phyloP scores from a whole-genome alignment of 2,329 filamentous ascomycete species.

The Cercospora sesami region DNA sequence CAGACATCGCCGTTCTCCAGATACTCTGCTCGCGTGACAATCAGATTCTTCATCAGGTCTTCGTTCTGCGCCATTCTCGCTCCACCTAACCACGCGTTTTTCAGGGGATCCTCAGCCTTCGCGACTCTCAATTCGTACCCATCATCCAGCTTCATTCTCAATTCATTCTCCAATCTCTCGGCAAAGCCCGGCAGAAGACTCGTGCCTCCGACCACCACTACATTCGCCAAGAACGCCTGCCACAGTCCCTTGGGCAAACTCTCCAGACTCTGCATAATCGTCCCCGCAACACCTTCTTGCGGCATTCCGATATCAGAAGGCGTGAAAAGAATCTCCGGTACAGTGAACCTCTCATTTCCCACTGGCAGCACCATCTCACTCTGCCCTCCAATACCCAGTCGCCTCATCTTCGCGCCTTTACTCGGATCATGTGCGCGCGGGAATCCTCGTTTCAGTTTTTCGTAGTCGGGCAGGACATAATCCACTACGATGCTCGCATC shows the following conservation, averaged over 20 bases:
- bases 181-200: conserved; percentile 77
- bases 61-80: conserved; percentile 71
- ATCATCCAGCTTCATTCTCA: conserved; percentile 48
- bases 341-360: conserved; percentile 85
- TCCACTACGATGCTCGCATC: conserved; percentile 70
- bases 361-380: conserved; percentile 80
- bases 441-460: conserved; percentile 63
- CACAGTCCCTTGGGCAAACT: conserved; percentile 78
- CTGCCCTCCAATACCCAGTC: conserved; percentile 50
- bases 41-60: conserved; percentile 62
- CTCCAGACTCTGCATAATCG: conserved; percentile 76
- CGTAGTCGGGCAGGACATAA: conserved; percentile 85
- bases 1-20: conserved; percentile 70
- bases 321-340: conserved; percentile 86
- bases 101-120: conserved; percentile 69
- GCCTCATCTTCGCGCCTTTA: conserved; percentile 55
- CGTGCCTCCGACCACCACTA: conserved; percentile 86
- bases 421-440: conserved; percentile 75
- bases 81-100: conserved; percentile 83
- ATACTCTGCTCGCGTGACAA: conserved; percentile 87
- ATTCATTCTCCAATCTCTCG: conserved; percentile 59
- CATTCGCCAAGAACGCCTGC: conserved; percentile 80
- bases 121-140: conserved; percentile 77
- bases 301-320: conserved; percentile 82
- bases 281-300: conserved; percentile 77